Evolutionary conservation across 306 rosid species (phyloP).

Genomic region (Vachellia collinsii): DNA sequence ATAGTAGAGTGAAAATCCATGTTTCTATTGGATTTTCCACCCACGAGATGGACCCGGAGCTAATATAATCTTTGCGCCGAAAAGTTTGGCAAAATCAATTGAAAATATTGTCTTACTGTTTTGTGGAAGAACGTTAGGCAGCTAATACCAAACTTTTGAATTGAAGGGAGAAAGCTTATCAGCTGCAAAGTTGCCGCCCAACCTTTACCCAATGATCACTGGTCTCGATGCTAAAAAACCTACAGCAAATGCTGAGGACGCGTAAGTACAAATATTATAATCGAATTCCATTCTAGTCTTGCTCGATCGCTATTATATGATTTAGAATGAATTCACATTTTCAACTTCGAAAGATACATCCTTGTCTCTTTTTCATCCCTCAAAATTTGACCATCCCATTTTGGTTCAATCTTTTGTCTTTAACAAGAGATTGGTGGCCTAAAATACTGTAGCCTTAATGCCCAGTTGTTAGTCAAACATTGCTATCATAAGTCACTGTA

Average conservation of each 20-base stretch:
- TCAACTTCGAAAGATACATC: not conserved
- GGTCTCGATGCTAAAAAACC: constrained; percentile 66
- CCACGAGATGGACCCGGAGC: not conserved
- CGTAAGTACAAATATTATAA: constrained; percentile 53
- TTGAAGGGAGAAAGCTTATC: constrained; percentile 85
- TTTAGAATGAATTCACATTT: not conserved
- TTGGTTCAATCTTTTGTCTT: not conserved
- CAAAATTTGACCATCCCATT: not conserved
- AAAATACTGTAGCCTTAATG: not conserved
- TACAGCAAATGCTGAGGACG: constrained; percentile 56
- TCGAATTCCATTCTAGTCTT: not conserved
- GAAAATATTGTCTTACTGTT: not conserved
- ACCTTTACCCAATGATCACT: constrained; percentile 57
- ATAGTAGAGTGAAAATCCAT: not conserved
- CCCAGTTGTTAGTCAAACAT: not conserved
- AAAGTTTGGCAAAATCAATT: not conserved
- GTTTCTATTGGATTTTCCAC: not conserved
- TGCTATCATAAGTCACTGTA: not conserved
- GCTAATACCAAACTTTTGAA: not conserved
- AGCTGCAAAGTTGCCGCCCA: constrained; percentile 44
- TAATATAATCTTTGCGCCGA: not conserved
- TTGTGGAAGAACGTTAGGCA: not conserved
- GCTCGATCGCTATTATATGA: not conserved
- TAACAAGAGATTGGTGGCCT: not conserved
- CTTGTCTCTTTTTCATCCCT: not conserved